Evolutionary conservation across 495 filamentous ascomycete genomes (phyloP), one percentile per base, ranked within the genome.

Genomic region (Staphylotrichum tortipilum): DNA sequence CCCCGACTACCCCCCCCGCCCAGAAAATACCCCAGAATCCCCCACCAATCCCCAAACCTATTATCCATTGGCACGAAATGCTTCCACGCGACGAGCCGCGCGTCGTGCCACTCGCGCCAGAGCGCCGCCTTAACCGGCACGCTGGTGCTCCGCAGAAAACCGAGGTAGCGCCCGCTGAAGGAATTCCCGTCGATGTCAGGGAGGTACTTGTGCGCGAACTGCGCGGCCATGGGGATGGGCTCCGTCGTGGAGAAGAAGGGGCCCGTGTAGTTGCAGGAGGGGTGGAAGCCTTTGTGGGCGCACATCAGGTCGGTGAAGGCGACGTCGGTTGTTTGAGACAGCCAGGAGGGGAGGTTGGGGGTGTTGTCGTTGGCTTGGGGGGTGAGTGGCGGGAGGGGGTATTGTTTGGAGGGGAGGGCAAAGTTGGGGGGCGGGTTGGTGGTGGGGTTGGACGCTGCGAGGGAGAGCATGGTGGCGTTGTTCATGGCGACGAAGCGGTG

Each of bases 11-110:
- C 42, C 5, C 67, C 62, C 35, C 69, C 73, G 9, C 85, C 86
- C 3, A 88, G 54, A 61, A 91, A 90, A 59, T 89, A 91, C 49
- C 86, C 80, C 75, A 92, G 79, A 11, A 92, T 76, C 3, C 79
- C 82, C 45, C 81, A 90, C 38, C 87, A 68, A 60, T 94, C 88
- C 31, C 79, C 72, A 52, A 84, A 90, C 12, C 81, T 75, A 58
- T 83, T 89, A 58, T 91, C 88, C 83, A 92, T 86, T 1, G 88
- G 88, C n/a, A 88, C 83, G 54, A 81, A 88, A 55, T 88, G 84
- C 47, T 77, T 76, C 84, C 84, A 88, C 10, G 82, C 73, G 17
- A 84, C 71, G 7, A 88, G 66, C 18, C 84, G 67, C 30, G 74
- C 78, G 57, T 88, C 84, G 52, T 87, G 84, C 84, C 84, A 87